Evolutionary conservation across 2,329 filamentous ascomycete species (phyloP), one percentile per base, ranked within the genome.

Genomic region (Hypoxylon sp.): DNA sequence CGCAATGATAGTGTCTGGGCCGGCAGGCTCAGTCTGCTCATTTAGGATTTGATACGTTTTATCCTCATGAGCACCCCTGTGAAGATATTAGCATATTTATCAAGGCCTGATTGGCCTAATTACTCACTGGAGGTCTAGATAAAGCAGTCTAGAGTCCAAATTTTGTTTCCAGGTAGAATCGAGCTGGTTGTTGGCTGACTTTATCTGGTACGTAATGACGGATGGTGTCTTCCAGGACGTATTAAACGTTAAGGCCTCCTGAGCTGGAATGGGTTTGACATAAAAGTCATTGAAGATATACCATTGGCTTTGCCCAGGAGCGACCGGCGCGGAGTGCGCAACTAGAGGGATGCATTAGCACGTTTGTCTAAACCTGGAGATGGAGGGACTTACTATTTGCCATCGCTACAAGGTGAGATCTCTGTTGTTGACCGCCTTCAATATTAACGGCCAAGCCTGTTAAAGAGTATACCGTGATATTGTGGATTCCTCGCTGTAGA

Each of bases 241-340:
- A 55, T 93, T 92, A 71, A 97, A 99, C 16, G 88, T 86, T 12
- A 97, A 77, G 0, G 93, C 95, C 68, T 99, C 93, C 55, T 91
- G 87, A 19, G 83, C 81, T 21, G 87, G 83, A 11, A 96, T 83
- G 7, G 88, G 86, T 8, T 89, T 84, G 15, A 99, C 95, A 25
- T 96, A 74, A 65, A 99, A 99, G 72, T 99, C 94, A 63, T 99
- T 99, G 75, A 99, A 97, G 1, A 99, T 74, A 71, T 97, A 91
- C 95, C 95, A 99, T 62, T 88, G 87, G 64, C 83, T 87, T 57
- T 84, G 80, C 3, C 75, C 76, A 1, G 83, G 79, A 0, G 80
- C 69, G 30, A 81, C 77, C 0, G 79, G 76, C 45, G 84, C 83
- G 0, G 89, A 84, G 41, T 90, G 84, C 8, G 82, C 82, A 49